These are phyloP conservation scores for Orbilia ellipsospora DNA, from an alignment of 2,329 filamentous ascomycete species.

Conservation along the genomic window DNA sequence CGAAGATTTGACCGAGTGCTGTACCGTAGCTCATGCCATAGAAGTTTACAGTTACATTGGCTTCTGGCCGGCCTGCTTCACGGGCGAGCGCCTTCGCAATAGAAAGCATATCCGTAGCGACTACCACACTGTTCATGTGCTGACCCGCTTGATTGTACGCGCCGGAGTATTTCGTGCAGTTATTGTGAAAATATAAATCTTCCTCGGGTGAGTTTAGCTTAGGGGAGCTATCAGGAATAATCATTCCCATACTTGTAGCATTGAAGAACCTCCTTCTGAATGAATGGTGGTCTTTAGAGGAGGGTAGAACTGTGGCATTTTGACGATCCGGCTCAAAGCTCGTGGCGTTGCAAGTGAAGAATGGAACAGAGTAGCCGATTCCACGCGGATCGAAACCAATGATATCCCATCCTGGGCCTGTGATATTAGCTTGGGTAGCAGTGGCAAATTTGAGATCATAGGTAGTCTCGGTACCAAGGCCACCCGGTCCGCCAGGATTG, in stretches of 20 bases:
- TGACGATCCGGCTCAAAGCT: constrained; percentile 33
- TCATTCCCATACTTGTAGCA: background rate
- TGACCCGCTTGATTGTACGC: constrained; percentile 43
- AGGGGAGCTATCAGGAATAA: background rate
- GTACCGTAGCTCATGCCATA: constrained; percentile 48
- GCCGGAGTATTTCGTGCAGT: constrained; percentile 17
- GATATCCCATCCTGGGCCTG: constrained; percentile 44
- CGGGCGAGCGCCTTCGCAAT: constrained; percentile 44
- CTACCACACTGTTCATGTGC: constrained; percentile 44
- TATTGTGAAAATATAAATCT: background rate
- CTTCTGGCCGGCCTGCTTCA: constrained; percentile 22
- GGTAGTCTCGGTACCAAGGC: constrained; percentile 63
- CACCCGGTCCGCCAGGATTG: constrained; percentile 66
- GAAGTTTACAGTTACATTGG: constrained; percentile 36
- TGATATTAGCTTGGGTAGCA: background rate
- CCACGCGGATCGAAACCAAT: constrained; percentile 46
- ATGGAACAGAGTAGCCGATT: constrained; percentile 42
- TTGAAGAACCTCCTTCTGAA: background rate
- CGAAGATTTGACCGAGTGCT: constrained; percentile 45
- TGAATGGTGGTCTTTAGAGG: too few species aligned
- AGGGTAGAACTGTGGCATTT: constrained; percentile 27
- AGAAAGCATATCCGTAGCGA: constrained; percentile 46
- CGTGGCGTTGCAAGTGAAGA: constrained; percentile 15
- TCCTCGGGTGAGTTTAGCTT: constrained; percentile 2
- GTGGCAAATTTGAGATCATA: constrained; percentile 45